Evolutionary conservation across 805 yeast genomes (phyloP).

Genomic region (Saccharomycopsis fibuligera): DNA sequence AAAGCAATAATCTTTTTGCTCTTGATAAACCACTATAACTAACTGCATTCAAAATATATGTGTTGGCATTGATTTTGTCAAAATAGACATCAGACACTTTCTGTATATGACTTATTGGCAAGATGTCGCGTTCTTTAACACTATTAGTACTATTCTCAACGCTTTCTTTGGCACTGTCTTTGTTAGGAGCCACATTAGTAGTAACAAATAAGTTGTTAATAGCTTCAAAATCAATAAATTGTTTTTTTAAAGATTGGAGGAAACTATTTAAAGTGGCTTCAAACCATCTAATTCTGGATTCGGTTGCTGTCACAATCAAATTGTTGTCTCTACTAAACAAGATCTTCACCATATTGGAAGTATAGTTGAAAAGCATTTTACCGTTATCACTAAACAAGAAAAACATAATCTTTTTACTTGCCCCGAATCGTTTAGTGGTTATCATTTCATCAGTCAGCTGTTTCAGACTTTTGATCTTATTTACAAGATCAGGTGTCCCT

Average conservation of each 20-base stretch:
- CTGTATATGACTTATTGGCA: constrained; percentile 27
- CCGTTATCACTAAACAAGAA: constrained; percentile 13
- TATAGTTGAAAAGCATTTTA: constrained; percentile 7
- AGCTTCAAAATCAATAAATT: constrained; percentile 7
- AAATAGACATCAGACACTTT: constrained; percentile 33
- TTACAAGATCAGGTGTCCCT: not conserved
- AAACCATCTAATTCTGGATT: constrained; percentile 18
- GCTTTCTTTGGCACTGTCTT: not conserved
- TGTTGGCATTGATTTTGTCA: constrained; percentile 23
- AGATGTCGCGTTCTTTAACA: not conserved
- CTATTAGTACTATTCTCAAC: not conserved
- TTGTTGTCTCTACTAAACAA: not conserved
- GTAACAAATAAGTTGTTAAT: constrained; percentile 3
- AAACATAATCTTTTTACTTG: constrained; percentile 9
- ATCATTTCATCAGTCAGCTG: not conserved
- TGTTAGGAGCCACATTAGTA: not conserved
- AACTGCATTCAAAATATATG: constrained; percentile 31
- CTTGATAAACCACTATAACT: constrained; percentile 28
- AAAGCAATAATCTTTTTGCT: constrained; percentile 34
- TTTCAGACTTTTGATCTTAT: not conserved
- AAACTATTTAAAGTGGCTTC: constrained; percentile 14
- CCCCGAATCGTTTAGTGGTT: constrained; percentile 8
- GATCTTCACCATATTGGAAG: constrained; percentile 10
- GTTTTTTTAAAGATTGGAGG: constrained; percentile 3
- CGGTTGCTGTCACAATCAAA: constrained; percentile 11